Percentiles rank a stretch among this genome's conserved stretches.
phyloP scores from a whole-genome alignment of 2,329 filamentous ascomycete species.

The Colletotrichum graminicola region DNA sequence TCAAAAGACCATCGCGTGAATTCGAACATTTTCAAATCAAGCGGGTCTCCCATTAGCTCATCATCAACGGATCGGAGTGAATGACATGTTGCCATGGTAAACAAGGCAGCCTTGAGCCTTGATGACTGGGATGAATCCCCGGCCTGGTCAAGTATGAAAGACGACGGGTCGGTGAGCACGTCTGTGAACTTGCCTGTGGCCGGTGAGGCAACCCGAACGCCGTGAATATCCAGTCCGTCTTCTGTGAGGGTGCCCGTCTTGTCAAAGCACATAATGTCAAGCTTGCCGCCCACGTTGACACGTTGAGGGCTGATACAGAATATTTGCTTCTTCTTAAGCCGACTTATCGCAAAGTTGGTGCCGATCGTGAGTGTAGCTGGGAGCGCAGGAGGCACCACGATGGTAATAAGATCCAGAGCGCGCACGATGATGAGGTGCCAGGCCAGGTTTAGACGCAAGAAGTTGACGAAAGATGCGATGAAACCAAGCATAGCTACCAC shows the following conservation, averaged over 20 bases:
- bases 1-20: constrained; percentile 95
- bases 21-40: constrained; percentile 98
- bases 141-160: constrained; percentile 60
- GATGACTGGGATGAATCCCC: constrained; percentile 21
- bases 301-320: constrained; percentile 98
- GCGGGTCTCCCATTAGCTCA: constrained; percentile 90
- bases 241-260: constrained; percentile 99
- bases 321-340: constrained; percentile 89
- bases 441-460: constrained; percentile 83
- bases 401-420: constrained; percentile 95
- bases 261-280: constrained; percentile 97
- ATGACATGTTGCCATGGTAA: constrained; percentile 98
- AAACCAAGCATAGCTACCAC: constrained; percentile 88
- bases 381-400: constrained; percentile 94
- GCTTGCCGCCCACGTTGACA: constrained; percentile 95
- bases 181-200: constrained; percentile 77
- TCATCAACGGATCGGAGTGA: constrained; percentile 88
- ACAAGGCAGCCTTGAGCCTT: constrained; percentile 73
- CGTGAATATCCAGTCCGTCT: constrained; percentile 93
- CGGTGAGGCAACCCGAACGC: constrained; percentile 81
- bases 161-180: constrained; percentile 74
- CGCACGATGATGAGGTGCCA: constrained; percentile 94
- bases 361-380: constrained; percentile 96
- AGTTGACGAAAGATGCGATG: constrained; percentile 91
- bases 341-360: constrained; percentile 90